Evolutionary conservation across 805 yeast genomes (phyloP).

Genomic region (Metschnikowia similis): DNA sequence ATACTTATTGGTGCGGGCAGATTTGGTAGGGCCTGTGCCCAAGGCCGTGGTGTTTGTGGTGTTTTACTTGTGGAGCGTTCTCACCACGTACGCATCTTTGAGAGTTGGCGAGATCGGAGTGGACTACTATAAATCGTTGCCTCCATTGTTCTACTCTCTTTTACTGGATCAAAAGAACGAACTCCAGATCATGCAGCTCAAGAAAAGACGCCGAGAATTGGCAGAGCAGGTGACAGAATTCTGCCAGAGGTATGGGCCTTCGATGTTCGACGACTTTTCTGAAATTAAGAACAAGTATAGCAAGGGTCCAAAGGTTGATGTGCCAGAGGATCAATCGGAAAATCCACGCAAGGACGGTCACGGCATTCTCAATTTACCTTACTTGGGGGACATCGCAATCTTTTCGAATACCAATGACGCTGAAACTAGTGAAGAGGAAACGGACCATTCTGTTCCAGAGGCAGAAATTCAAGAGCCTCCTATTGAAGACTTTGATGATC

Average conservation of each 20-base stretch:
- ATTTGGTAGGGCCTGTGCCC: constrained; percentile 11
- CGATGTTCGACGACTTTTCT: constrained; percentile 35
- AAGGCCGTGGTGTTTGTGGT: constrained; percentile 21
- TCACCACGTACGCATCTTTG: constrained; percentile 39
- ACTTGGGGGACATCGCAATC: constrained; percentile 28
- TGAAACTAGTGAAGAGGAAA: not conserved
- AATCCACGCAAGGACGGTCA: not conserved
- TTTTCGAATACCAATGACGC: constrained; percentile 18
- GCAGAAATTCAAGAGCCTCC: not conserved
- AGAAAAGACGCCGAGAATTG: constrained; percentile 24
- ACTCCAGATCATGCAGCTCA: constrained; percentile 31
- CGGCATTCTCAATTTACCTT: constrained; percentile 13
- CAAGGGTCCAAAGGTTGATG: not conserved
- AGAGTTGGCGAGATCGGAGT: constrained; percentile 41
- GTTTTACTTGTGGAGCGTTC: constrained; percentile 34
- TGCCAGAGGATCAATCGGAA: not conserved
- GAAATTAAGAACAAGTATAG: constrained; percentile 14
- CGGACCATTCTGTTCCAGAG: not conserved
- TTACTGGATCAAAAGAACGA: constrained; percentile 25
- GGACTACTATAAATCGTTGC: constrained; percentile 38
- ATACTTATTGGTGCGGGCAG: constrained; percentile 14
- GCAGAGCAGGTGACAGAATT: constrained; percentile 29
- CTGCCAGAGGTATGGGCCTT: constrained; percentile 36
- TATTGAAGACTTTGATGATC: not conserved
- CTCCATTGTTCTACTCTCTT: constrained; percentile 33